Evolutionary conservation across 192 early-diverging fungal genomes (phyloP), one percentile per base, ranked within the genome.

Genomic region (Coemansia sp.): DNA sequence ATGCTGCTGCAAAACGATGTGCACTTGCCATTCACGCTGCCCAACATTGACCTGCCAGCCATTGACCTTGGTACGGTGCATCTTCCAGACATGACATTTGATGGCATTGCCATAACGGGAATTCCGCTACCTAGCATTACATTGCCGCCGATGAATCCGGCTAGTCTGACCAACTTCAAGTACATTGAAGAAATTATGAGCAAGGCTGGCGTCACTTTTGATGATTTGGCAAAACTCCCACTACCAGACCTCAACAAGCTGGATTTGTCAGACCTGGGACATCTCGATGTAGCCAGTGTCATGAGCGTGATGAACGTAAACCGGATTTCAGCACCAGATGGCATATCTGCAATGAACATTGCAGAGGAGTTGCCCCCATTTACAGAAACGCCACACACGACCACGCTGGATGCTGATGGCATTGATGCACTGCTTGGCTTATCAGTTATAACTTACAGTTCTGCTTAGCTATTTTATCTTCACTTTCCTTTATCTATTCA

Each of bases 1-100:
- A 75, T 75, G 72, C 46, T 75, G 12, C 61, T 75, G 23, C 63
- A 67, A 50, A 75, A 75, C 9, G 71, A 64, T 3, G 59, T 54
- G 3, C 31, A 62, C 10, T 57, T 75, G 21, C 71, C 71, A 6
- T 45, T 75, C 20, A 31, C 64, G 6, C 34, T 75, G 42, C 71
- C 71, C 17, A 59, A 67, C 49, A 67, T 75, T 4, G 55, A 64
- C 14, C 23, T 75, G 4, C 71, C 71, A 0, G 64, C 31, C 10
- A 63, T 75, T 7, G 32, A 75, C 49, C 47, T 75, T 7, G 71
- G 55, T 8, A 66, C 71, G 0, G 64, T 75, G 41, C 71, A 75
- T 28, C 60, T 75, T 9, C 71, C 71, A 0, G 71, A 75, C 28
- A 61, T 75, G 60, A 75, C 71, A 43, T 57, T 60, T 12, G 64